Evolutionary conservation across 148 eudicot genomes (phyloP), one percentile per base, ranked within the genome.

Genomic region (Nyssa sinensis): DNA sequence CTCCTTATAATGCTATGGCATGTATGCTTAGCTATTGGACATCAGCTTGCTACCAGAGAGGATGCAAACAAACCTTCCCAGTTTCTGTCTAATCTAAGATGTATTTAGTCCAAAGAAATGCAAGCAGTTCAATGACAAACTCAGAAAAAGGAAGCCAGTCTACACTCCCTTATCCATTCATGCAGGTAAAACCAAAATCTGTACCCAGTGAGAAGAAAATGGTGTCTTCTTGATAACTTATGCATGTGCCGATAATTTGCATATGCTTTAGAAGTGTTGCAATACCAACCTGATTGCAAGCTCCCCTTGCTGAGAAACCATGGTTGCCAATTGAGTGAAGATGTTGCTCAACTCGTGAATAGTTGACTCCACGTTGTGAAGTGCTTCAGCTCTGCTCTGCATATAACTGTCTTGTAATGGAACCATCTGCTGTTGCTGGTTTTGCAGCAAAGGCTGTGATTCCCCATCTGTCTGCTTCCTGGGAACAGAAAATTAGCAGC

Each of bases 311-410:
- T 91, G 89, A 74, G 96, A 88, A 64, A 91, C 96, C 90, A 91
- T 85, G 29, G 88, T 91, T 29, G 96, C 96, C 81, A 91, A 79
- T 55, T 91, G 96, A 51, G 88, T 91, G 74, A 91, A 91, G 66
- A 91, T 91, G 75, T 66, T 85, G 72, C 96, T 70, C 75, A 91
- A 77, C 80, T 91, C 96, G 74, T 91, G 96, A 79, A 91, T 91
- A 67, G 96, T 91, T 65, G 96, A 91, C 79, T 91, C 96, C 29
- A 88, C 96, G 80, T 85, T 88, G 21, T 91, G 96, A 66, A 91
- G 89, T 57, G 96, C 96, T 76, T 88, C 93, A 77, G 96, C 91
- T 85, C 96, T 87, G 79, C 96, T 91, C 77, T 91, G 89, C 96
- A 91, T 91, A 75, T 87, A 91, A 71, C 86, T 87, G 77, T 91